phyloP scores from a whole-genome alignment of 768 basidiomycete genomes.

The Royoungia palumana region DNA sequence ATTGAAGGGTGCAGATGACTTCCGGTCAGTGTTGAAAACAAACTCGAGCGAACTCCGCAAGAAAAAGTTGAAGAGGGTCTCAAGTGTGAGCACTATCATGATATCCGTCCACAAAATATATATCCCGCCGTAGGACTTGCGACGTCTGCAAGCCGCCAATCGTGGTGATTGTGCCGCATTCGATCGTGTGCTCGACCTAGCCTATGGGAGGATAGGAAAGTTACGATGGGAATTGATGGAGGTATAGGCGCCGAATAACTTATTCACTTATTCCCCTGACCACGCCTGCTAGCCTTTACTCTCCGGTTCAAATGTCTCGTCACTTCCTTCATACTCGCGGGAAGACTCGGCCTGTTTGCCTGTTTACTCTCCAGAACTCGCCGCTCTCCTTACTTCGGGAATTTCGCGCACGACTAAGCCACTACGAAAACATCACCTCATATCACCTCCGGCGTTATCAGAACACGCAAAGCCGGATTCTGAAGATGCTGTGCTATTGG shows the following conservation, averaged over 20 bases:
- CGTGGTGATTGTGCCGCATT: slow-evolving; percentile 48
- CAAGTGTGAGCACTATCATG: slow-evolving; percentile 40
- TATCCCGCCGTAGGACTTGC: slow-evolving; percentile 43
- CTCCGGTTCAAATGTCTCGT: slow-evolving; percentile 40
- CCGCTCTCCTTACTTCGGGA: slow-evolving; percentile 55
- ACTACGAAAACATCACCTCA: slow-evolving; percentile 39
- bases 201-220: slow-evolving; percentile 75
- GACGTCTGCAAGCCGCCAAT: slow-evolving; percentile 53
- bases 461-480: slow-evolving; percentile 54
- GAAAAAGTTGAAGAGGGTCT: slow-evolving; percentile 47
- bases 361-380: slow-evolving; percentile 58
- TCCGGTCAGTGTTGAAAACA: slow-evolving; percentile 44
- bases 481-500: slow-evolving; percentile 56
- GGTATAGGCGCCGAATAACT: slow-evolving; percentile 35
- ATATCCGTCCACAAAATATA: background rate
- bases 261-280: slow-evolving; percentile 5
- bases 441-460: slow-evolving; percentile 53
- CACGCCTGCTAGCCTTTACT: slow-evolving; percentile 48
- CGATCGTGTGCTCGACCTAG: slow-evolving; percentile 56
- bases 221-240: slow-evolving; percentile 65
- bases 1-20: slow-evolving; percentile 55
- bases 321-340: slow-evolving; percentile 47
- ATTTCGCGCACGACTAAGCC: slow-evolving; percentile 46
- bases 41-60: slow-evolving; percentile 29
- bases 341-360: slow-evolving; percentile 61